Base-by-base conservation (phyloP, 345 rosid genomes). In the Gossypium stocksii region DNA sequence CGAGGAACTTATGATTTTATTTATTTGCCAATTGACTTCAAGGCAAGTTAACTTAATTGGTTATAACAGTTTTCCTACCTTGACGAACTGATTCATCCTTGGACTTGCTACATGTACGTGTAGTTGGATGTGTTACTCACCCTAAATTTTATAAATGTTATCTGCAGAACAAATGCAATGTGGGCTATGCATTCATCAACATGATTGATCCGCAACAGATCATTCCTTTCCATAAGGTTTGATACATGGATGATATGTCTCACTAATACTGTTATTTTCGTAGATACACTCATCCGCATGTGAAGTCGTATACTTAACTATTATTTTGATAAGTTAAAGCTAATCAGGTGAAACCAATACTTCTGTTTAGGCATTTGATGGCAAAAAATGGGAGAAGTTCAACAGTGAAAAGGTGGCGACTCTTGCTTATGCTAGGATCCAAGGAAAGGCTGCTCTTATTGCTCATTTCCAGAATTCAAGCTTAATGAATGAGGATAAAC, bases 391-490 rank as follows among this genome's bases (percentile, higher is more conserved):
- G 97, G 97, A 91, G 76, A 91, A 91, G 80, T 91, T 91, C 82
- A 91, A 91, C 78, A 91, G 97, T 75, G 97, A 91, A 76, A 91
- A 91, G 83, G 94, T 91, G 64, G 97, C 97, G 23, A 85, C 88
- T 71, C 94, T 91, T 78, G 91, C 97, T 14, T 91, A 91, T 85
- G 97, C 89, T 81, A 82, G 97, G 52, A 91, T 91, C 79, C 97
- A 91, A 82, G 97, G 97, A 46, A 91, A 91, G 85, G 62, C 86
- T 74, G 94, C 97, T 81, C 94, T 91, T 46, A 84, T 91, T 82
- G 90, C 93, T n/a, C 97, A 91, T 84, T 91, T 91, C 78, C 94
- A 91, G 91, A 91, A 91, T 73, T 91, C 97, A 67, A 91, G 97
- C 80, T 86, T 91, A 85, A 91, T 91, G 97, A 91, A 91, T 54